phyloP scores from a whole-genome alignment of 2,329 filamentous ascomycete species.

The Penicillium sp. region DNA sequence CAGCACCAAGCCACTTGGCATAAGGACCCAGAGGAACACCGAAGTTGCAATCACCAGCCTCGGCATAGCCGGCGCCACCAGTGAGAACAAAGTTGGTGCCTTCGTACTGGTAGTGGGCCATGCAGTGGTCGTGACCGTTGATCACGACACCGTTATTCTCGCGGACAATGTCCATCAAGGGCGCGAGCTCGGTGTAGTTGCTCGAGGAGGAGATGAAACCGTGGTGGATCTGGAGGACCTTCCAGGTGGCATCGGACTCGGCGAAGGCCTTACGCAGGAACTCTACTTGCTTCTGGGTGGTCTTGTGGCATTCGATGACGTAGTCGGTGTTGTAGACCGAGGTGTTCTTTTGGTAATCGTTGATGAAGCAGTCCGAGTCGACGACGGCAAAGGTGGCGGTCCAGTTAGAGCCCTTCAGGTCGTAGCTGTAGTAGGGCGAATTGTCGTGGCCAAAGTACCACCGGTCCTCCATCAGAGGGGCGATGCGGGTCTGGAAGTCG shows the following conservation, averaged over 20 bases:
- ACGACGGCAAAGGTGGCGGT: slow-evolving; percentile 34
- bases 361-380: slow-evolving; percentile 36
- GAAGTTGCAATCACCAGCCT: slow-evolving; percentile 35
- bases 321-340: slow-evolving; percentile 34
- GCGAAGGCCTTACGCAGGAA: slow-evolving; percentile 31
- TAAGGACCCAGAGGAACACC: slow-evolving; percentile 32
- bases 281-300: slow-evolving; percentile 29
- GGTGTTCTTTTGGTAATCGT: slow-evolving; percentile 28
- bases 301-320: slow-evolving; percentile 29
- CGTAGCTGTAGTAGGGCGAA: slow-evolving; percentile 31
- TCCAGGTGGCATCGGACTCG: slow-evolving; percentile 33
- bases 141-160: slow-evolving; percentile 30
- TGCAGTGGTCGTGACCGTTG: slow-evolving; percentile 37
- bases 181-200: slow-evolving; percentile 31
- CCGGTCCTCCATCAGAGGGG: slow-evolving; percentile 32
- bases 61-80: slow-evolving; percentile 19
- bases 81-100: slow-evolving; percentile 34
- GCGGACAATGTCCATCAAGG: slow-evolving; percentile 30
- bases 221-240: slow-evolving; percentile 36
- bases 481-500: slow-evolving; percentile 35
- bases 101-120: slow-evolving; percentile 33
- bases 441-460: slow-evolving; percentile 34
- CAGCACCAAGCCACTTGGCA: slow-evolving; percentile 32
- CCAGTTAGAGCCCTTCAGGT: slow-evolving; percentile 32
- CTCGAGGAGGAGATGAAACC: slow-evolving; percentile 27